phyloP scores from a whole-genome alignment of 352 stramenopile genomes.

The Vaucheria bursata region DNA sequence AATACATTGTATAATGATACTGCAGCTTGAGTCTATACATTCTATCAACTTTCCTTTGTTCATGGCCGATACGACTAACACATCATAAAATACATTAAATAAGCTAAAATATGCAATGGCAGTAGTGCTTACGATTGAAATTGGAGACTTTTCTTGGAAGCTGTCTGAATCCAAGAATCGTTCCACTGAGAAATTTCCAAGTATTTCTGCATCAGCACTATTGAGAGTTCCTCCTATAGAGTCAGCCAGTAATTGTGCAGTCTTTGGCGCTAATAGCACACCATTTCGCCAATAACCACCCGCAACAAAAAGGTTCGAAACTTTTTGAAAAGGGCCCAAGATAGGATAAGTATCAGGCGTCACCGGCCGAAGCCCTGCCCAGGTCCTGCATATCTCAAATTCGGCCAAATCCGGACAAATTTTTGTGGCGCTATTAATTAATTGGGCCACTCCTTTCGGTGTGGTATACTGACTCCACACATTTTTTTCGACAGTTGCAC shows the following conservation, averaged over 20 bases:
- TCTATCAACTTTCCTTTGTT: too few species aligned
- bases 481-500: conserved; percentile 60
- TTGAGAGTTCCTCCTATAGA: conserved; percentile 51
- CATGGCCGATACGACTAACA: too few species aligned
- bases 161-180: conserved; percentile 38
- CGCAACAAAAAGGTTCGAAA: conserved; percentile 62
- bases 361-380: conserved; percentile 63
- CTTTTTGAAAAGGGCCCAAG: conserved; percentile 57
- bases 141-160: background rate
- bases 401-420: conserved; percentile 48
- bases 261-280: conserved; percentile 65
- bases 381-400: conserved; percentile 63
- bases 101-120: background rate
- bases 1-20: too few species aligned
- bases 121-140: background rate
- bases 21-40: too few species aligned
- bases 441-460: conserved; percentile 30
- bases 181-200: conserved; percentile 36
- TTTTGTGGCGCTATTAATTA: conserved; percentile 39
- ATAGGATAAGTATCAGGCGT: conserved; percentile 66
- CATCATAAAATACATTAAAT: background rate
- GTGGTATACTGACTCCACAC: conserved; percentile 32
- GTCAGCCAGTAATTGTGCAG: conserved; percentile 60
- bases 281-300: conserved; percentile 72
- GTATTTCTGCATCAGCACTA: conserved; percentile 27